phyloP scores from a whole-genome alignment of 495 filamentous ascomycete genomes.

The Margaritispora aquatica region DNA sequence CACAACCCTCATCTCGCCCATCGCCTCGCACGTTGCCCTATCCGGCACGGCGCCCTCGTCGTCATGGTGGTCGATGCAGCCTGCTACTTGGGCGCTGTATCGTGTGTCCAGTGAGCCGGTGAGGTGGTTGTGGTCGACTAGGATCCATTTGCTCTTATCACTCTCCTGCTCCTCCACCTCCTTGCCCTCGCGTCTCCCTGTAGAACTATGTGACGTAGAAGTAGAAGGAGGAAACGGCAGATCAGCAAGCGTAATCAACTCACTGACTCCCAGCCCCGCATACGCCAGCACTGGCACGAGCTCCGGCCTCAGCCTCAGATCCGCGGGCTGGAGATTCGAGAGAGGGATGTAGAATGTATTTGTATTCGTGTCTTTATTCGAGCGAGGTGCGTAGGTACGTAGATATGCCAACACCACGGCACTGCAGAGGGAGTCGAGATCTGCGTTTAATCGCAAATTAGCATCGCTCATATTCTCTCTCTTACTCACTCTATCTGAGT shows the following conservation, averaged over 20 bases:
- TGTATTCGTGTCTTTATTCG: too few relatives aligned
- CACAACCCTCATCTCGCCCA: conserved; percentile 52
- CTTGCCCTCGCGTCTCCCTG: not conserved
- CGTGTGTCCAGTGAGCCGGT: conserved; percentile 42
- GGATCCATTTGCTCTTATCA: conserved; percentile 46
- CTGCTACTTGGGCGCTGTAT: conserved; percentile 39
- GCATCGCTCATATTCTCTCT: too few relatives aligned
- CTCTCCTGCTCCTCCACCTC: conserved; percentile 8
- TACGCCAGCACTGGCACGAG: conserved; percentile 49
- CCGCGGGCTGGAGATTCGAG: conserved; percentile 63
- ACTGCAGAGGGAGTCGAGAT: conserved; percentile 88
- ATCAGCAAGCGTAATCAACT: conserved; percentile 47
- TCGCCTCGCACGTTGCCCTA: conserved; percentile 20
- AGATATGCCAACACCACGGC: conserved; percentile 84
- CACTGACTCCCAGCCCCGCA: conserved; percentile 34
- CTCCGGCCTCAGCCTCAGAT: conserved; percentile 74
- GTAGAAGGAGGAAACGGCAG: too few relatives aligned
- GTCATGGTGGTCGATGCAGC: conserved; percentile 89
- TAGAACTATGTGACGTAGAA: too few relatives aligned
- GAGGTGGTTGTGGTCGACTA: conserved; percentile 89
- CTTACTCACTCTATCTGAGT: too few relatives aligned
- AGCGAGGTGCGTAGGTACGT: conserved; percentile 45
- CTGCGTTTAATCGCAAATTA: conserved; percentile 30
- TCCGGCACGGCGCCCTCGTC: conserved; percentile 64
- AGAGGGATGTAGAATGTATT: conserved; percentile 70